Evolutionary conservation across 306 rosid genomes (phyloP).

Genomic region (Dryas octopetala): DNA sequence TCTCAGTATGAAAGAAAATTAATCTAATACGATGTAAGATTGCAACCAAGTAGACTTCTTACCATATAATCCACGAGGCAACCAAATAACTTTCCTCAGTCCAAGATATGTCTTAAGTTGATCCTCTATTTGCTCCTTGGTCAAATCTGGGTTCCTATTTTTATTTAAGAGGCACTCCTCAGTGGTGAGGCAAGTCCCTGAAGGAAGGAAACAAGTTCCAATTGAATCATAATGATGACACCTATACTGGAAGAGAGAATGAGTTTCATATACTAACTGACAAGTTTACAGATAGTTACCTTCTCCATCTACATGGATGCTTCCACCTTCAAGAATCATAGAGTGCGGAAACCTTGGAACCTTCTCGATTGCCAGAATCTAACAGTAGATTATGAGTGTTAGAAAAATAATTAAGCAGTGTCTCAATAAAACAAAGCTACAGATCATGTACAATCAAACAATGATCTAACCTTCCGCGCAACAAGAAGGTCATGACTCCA

Average conservation of each 20-base stretch:
- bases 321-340: constrained; percentile 91
- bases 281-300: constrained; percentile 43
- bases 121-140: constrained; percentile 73
- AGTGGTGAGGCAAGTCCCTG: constrained; percentile 96
- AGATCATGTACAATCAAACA: not conserved
- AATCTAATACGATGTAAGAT: constrained; percentile 1
- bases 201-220: constrained; percentile 18
- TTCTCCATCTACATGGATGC: constrained; percentile 99
- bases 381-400: constrained; percentile 15
- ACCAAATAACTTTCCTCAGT: constrained; percentile 78
- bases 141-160: constrained; percentile 82
- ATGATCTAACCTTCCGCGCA: constrained; percentile 56
- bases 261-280: constrained; percentile 6
- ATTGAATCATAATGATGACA: constrained; percentile 16
- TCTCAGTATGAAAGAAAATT: not conserved
- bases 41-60: constrained; percentile 26
- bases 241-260: constrained; percentile 4
- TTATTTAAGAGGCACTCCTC: constrained; percentile 93
- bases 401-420: not conserved
- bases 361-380: constrained; percentile 75
- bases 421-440: not conserved
- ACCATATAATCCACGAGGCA: constrained; percentile 90
- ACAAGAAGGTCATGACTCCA: constrained; percentile 78
- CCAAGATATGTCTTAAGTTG: constrained; percentile 82
- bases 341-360: constrained; percentile 68